Conservation (phyloP, 192 early-diverging fungal genomes). For the Coemansia sp. region DNA sequence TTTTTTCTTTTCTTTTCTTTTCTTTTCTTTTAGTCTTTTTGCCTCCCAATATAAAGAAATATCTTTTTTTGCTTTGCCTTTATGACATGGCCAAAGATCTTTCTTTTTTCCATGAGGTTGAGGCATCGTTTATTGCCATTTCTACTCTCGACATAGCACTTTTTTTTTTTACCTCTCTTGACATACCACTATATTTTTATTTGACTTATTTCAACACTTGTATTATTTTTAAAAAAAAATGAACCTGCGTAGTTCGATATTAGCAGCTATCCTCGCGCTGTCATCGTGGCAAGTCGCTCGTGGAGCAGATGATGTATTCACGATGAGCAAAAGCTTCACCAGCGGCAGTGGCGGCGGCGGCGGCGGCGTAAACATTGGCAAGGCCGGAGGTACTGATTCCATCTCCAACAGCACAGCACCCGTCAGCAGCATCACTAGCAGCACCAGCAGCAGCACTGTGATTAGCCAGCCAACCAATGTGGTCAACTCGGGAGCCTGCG, state of each 20-base stretch:
- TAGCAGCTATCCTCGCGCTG: slow-evolving; percentile 8
- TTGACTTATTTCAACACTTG: too few species aligned
- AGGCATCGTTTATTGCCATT: not conserved
- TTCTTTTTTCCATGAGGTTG: not conserved
- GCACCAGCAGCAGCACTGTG: not conserved
- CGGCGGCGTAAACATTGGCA: not conserved
- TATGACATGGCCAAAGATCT: not conserved
- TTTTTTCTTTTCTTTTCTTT: not conserved
- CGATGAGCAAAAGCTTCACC: not conserved
- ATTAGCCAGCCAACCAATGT: not conserved
- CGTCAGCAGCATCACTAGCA: too few species aligned
- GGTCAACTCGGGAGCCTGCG: slow-evolving; percentile 9
- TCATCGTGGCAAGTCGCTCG: slow-evolving; percentile 1
- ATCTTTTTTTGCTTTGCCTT: not conserved
- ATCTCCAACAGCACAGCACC: not conserved
- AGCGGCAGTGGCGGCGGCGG: too few species aligned
- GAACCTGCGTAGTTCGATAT: not conserved
- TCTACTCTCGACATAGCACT: not conserved
- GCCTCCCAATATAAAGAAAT: not conserved
- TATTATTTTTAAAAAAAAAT: not conserved
- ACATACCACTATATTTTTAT: not conserved
- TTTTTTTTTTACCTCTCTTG: not conserved
- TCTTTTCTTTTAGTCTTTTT: not conserved
- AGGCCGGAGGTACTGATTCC: not conserved
- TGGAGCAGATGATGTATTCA: not conserved